These are phyloP conservation scores for Agroathelia rolfsii DNA, from an alignment of 1,284 basidiomycete species.

Conservation along the genomic window DNA sequence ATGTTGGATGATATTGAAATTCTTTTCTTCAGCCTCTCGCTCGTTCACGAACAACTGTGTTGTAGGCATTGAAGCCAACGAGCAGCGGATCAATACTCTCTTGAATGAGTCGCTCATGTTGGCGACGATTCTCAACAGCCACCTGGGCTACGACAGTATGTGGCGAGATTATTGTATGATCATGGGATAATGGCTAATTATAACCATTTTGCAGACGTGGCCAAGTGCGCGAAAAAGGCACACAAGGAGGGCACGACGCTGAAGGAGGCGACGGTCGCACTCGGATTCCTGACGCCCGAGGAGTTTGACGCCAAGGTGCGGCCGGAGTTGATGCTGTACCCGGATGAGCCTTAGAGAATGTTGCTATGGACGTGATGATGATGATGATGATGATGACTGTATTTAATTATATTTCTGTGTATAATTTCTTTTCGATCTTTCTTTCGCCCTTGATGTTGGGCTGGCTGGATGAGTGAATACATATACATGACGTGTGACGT, in stretches of 20 bases:
- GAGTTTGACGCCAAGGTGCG: constrained; percentile 95
- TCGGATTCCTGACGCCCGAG: constrained; percentile 81
- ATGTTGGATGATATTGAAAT: too few relatives aligned
- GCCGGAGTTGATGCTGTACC: constrained; percentile 83
- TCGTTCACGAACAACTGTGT: constrained; percentile 98
- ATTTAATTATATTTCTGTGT: constrained; percentile 1
- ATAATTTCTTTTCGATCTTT: too few relatives aligned
- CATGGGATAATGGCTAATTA: constrained; percentile 9
- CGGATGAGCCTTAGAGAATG: constrained; percentile 40
- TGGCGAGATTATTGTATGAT: constrained; percentile 16
- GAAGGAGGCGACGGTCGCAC: constrained; percentile 86
- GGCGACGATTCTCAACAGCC: constrained; percentile 88
- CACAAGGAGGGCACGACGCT: constrained; percentile 96
- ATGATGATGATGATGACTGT: background rate
- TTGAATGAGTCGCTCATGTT: constrained; percentile 96
- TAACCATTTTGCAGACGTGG: constrained; percentile 60
- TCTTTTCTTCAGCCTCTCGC: constrained; percentile 48
- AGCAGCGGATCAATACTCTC: constrained; percentile 82
- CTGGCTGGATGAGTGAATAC: too few relatives aligned
- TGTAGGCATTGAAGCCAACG: constrained; percentile 93
- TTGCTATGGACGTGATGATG: constrained; percentile 5
- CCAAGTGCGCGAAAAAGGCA: constrained; percentile 98
- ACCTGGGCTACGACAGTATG: constrained; percentile 91
- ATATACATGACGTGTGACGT: too few relatives aligned
- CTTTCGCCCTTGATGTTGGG: too few relatives aligned